These are phyloP conservation scores for Alliaria petiolata DNA, from an alignment of 345 rosid species.

Conservation along the genomic window DNA sequence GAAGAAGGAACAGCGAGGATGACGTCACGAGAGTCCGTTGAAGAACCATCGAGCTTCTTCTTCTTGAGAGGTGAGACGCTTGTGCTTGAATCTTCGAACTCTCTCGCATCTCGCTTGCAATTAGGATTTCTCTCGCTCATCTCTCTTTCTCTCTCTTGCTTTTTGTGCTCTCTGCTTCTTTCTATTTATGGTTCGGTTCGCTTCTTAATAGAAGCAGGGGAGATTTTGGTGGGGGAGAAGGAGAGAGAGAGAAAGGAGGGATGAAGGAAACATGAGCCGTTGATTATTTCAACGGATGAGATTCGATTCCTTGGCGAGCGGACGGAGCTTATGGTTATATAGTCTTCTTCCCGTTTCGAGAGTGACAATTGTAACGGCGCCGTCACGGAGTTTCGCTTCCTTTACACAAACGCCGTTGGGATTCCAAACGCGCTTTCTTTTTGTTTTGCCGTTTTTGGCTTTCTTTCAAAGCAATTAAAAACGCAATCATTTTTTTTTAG, in stretches of 20 bases:
- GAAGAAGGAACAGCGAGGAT: constrained; percentile 2
- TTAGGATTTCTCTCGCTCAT: constrained; percentile 39
- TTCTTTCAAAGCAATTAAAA: constrained; percentile 7
- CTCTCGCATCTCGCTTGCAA: constrained; percentile 30
- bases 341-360: neutral
- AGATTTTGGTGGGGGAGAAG: constrained; percentile 2
- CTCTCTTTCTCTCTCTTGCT: constrained; percentile 13
- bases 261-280: constrained; percentile 27
- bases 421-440: constrained; percentile 14
- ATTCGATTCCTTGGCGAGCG: constrained; percentile 28
- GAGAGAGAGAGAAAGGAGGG: neutral
- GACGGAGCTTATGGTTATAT: neutral
- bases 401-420: constrained; percentile 18
- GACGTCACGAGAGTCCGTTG: constrained; percentile 1
- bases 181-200: constrained; percentile 31
- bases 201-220: constrained; percentile 25
- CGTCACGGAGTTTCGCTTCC: constrained; percentile 22
- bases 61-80: constrained; percentile 35
- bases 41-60: constrained; percentile 21
- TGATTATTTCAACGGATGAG: constrained; percentile 39
- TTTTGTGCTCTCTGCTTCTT: constrained; percentile 2
- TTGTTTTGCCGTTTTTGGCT: constrained; percentile 3
- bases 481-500: constrained; percentile 11
- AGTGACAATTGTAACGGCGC: constrained; percentile 24
- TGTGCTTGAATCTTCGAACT: constrained; percentile 29